Percentiles rank a stretch among this genome's conserved stretches.
Evolutionary conservation across 164 flowering plant species (phyloP).

Genomic region (Dillenia turbinata): DNA sequence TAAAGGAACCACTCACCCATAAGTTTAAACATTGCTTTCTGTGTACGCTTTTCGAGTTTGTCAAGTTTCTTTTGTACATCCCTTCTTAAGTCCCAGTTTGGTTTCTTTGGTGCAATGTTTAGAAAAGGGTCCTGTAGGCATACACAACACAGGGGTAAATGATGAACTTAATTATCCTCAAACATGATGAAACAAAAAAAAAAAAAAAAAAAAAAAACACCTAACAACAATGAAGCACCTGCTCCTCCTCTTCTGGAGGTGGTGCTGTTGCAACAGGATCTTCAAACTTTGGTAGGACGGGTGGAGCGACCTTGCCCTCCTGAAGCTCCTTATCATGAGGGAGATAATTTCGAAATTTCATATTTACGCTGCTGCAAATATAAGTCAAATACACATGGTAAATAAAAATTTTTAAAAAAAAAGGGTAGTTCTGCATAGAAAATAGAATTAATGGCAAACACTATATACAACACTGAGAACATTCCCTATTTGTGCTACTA

Average conservation of each 20-base stretch:
- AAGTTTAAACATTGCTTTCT: conserved; percentile 66
- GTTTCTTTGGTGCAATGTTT: conserved; percentile 96
- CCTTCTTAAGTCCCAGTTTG: conserved; percentile 93
- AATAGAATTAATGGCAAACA: too few species aligned
- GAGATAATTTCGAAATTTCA: conserved; percentile 96
- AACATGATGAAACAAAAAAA: not conserved
- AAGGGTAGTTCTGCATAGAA: not conserved
- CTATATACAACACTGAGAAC: too few species aligned
- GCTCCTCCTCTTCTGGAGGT: conserved; percentile 48
- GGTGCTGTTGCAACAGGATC: conserved; percentile 64
- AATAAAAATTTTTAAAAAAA: not conserved
- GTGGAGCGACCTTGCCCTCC: conserved; percentile 85
- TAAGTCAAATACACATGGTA: conserved; percentile 1
- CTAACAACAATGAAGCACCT: conserved; percentile 34
- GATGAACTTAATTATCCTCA: not conserved
- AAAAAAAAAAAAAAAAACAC: too few species aligned
- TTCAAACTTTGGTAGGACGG: conserved; percentile 82
- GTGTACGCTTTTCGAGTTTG: conserved; percentile 89
- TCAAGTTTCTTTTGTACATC: conserved; percentile 93
- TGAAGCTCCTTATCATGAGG: conserved; percentile 96
- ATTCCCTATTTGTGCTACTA: too few species aligned
- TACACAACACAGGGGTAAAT: conserved; percentile 1
- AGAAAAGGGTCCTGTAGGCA: conserved; percentile 82
- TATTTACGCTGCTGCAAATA: conserved; percentile 38
- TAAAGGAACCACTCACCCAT: conserved; percentile 47